These are phyloP conservation scores for Zostera marina DNA, from an alignment of 116 monocot species.

Conservation along the genomic window DNA sequence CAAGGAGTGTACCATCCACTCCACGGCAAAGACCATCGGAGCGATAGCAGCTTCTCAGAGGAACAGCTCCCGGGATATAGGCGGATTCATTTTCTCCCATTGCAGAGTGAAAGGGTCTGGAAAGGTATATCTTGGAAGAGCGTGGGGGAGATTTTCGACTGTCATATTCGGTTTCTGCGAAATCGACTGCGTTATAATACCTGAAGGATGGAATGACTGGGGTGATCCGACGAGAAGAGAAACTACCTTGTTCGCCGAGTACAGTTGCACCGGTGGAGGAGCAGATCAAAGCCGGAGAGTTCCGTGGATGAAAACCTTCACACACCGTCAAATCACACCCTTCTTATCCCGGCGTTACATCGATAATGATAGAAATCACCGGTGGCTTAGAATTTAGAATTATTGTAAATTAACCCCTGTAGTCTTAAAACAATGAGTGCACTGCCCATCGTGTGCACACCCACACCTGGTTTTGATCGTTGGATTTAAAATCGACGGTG, in stretches of 20 bases:
- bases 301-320: slow-evolving; percentile 58
- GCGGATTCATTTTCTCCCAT: slow-evolving; percentile 57
- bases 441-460: too few relatives aligned
- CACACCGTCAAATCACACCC: slow-evolving; percentile 39
- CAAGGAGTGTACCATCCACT: slow-evolving; percentile 53
- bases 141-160: slow-evolving; percentile 76
- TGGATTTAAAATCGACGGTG: too few relatives aligned
- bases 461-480: too few relatives aligned
- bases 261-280: slow-evolving; percentile 52
- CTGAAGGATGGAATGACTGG: slow-evolving; percentile 87
- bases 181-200: slow-evolving; percentile 39
- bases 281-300: slow-evolving; percentile 37
- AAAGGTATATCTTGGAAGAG: slow-evolving; percentile 62
- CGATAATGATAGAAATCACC: slow-evolving; percentile 1
- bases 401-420: not conserved
- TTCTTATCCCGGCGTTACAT: slow-evolving; percentile 54
- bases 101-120: slow-evolving; percentile 62
- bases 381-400: too few relatives aligned
- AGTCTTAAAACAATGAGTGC: too few relatives aligned
- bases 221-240: slow-evolving; percentile 66
- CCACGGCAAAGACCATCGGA: slow-evolving; percentile 41
- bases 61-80: slow-evolving; percentile 30
- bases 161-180: slow-evolving; percentile 58
- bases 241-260: slow-evolving; percentile 71
- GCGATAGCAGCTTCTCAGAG: slow-evolving; percentile 88